Conservation (phyloP, 176 grass and related monocot genomes). For the Rhynchospora tenuis region DNA sequence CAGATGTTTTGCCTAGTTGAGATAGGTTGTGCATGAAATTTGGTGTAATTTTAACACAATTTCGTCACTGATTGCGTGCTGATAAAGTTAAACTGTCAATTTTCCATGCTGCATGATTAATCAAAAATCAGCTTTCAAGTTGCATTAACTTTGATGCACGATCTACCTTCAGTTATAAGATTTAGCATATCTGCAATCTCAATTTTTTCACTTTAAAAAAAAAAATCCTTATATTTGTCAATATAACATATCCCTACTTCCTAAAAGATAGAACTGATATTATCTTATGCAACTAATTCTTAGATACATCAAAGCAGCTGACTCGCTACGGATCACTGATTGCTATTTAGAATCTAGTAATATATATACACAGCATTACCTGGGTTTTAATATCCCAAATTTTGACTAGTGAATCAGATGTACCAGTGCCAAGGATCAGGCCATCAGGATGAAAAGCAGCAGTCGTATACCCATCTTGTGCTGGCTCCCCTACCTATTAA, state of each 20-base stretch:
- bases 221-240: neutral
- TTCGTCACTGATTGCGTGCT: neutral
- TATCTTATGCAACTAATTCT: neutral
- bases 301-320: neutral
- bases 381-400: constrained; percentile 99
- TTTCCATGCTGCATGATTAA: neutral
- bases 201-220: neutral
- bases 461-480: constrained; percentile 83
- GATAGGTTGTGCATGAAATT: neutral
- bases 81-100: neutral
- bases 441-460: constrained; percentile 95
- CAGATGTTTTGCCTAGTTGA: neutral
- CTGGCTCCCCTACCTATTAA: constrained; percentile 63
- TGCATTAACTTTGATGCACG: neutral
- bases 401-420: constrained; percentile 70
- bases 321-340: neutral
- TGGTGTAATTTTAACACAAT: neutral
- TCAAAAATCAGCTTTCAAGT: neutral
- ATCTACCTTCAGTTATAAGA: neutral
- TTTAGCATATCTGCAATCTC: too few relatives aligned
- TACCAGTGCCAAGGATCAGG: constrained; percentile 97
- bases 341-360: neutral
- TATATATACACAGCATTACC: constrained; percentile 30
- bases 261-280: neutral
- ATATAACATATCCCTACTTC: neutral